These are phyloP conservation scores for Bipolaris bicolor DNA, from an alignment of 2,329 filamentous ascomycete genomes.

Conservation along the genomic window DNA sequence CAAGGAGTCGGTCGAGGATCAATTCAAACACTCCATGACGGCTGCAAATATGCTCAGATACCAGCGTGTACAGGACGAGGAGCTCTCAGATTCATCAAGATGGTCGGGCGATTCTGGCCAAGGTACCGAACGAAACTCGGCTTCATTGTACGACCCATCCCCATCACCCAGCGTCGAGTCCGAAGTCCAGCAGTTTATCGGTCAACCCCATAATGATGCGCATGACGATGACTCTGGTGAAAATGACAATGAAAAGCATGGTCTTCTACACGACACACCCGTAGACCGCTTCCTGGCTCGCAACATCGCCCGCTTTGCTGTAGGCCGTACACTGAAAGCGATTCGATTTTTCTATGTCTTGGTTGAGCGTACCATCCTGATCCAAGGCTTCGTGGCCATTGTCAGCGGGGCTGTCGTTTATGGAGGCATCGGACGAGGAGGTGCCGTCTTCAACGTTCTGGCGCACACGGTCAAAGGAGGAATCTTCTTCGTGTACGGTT, in stretches of 20 bases:
- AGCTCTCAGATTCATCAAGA: constrained; percentile 34
- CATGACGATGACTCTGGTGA: constrained; percentile 54
- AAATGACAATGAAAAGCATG: constrained; percentile 53
- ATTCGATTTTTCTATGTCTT: constrained; percentile 68
- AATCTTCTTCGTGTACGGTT: constrained; percentile 92
- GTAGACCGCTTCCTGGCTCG: constrained; percentile 60
- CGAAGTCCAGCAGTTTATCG: constrained; percentile 45
- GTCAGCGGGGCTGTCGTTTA: constrained; percentile 76
- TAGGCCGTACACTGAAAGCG: constrained; percentile 62
- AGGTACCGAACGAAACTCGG: constrained; percentile 72
- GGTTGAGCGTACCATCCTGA: constrained; percentile 77
- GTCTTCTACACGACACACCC: constrained; percentile 55
- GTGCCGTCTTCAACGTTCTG: constrained; percentile 77
- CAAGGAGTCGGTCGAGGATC: constrained; percentile 25
- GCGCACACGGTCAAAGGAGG: constrained; percentile 95
- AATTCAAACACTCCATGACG: constrained; percentile 38
- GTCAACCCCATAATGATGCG: constrained; percentile 45
- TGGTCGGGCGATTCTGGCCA: constrained; percentile 60
- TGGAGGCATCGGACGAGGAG: constrained; percentile 78
- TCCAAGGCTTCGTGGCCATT: constrained; percentile 77
- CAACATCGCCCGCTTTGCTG: constrained; percentile 61
- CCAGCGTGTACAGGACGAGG: constrained; percentile 45
- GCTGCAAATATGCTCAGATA: constrained; percentile 48
- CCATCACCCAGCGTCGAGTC: constrained; percentile 65
- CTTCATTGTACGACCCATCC: constrained; percentile 70